Conservation (phyloP, 1,284 basidiomycete genomes). For the Marasmius oreades region DNA sequence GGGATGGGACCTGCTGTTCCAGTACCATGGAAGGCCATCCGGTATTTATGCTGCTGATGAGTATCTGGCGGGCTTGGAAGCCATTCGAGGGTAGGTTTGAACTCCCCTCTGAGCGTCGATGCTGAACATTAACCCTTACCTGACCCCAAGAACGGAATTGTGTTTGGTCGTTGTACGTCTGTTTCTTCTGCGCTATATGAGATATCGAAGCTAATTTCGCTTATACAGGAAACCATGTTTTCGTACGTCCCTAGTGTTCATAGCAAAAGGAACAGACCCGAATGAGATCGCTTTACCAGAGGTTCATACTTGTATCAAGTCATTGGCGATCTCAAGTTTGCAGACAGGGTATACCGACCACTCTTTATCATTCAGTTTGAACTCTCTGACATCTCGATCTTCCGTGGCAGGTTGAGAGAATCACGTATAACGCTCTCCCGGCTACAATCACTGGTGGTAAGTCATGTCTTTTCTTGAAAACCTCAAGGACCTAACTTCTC, state of each 20-base stretch:
- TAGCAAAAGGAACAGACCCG: background rate
- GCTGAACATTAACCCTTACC: background rate
- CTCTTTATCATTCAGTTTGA: background rate
- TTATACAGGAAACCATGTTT: conserved; percentile 39
- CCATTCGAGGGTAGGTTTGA: conserved; percentile 32
- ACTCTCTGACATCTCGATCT: background rate
- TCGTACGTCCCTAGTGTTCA: conserved; percentile 26
- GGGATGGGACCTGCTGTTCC: conserved; percentile 38
- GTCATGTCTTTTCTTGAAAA: too few species aligned
- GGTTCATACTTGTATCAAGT: conserved; percentile 42
- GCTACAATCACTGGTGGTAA: conserved; percentile 50
- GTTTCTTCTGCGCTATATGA: background rate
- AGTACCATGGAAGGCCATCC: conserved; percentile 42
- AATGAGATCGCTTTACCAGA: conserved; percentile 15
- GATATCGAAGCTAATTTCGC: background rate
- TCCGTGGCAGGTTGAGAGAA: conserved; percentile 44
- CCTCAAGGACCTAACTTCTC: too few species aligned
- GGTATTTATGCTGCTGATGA: conserved; percentile 44
- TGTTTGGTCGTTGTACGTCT: conserved; percentile 39
- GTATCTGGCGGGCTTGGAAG: conserved; percentile 38
- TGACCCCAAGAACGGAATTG: conserved; percentile 32
- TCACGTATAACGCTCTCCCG: conserved; percentile 56
- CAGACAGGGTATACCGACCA: conserved; percentile 30
- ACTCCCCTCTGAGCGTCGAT: background rate
- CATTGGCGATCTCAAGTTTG: conserved; percentile 38